These are phyloP conservation scores for Arabidopsis arenosa DNA, from an alignment of 345 rosid genomes.

Conservation along the genomic window DNA sequence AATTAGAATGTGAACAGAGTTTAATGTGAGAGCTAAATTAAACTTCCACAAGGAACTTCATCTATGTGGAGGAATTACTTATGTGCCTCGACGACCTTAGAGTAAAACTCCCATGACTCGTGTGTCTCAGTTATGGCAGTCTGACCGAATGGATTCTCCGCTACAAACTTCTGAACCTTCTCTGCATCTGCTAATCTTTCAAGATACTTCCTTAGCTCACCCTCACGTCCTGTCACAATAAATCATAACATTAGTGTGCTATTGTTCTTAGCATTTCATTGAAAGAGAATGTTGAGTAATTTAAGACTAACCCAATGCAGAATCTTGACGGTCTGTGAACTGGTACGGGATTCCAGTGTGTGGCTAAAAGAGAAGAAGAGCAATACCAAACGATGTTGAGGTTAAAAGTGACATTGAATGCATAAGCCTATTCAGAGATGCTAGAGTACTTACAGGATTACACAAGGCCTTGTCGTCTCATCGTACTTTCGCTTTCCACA, in stretches of 20 bases:
- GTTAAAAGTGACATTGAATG: conserved; percentile 14
- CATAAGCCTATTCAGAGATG: conserved; percentile 2
- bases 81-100: conserved; percentile 44
- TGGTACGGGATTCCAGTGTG: conserved; percentile 68
- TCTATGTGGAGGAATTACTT: neutral
- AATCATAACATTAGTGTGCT: conserved; percentile 5
- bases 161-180: conserved; percentile 66
- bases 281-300: neutral
- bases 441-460: conserved; percentile 64
- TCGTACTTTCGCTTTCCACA: conserved; percentile 66
- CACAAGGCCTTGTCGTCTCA: conserved; percentile 81
- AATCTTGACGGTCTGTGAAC: conserved; percentile 52
- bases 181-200: conserved; percentile 62
- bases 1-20: neutral
- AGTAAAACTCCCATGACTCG: conserved; percentile 64
- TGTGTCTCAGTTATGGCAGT: conserved; percentile 60
- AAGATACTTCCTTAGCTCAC: conserved; percentile 75
- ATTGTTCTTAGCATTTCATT: neutral
- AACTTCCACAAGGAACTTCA: neutral
- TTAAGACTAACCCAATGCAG: conserved; percentile 70
- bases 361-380: conserved; percentile 49
- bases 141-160: conserved; percentile 82
- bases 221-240: conserved; percentile 65
- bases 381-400: conserved; percentile 8
- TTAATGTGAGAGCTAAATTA: too few relatives aligned